Percentiles rank a stretch among this genome's conserved stretches.
phyloP scores from a whole-genome alignment of 2,329 filamentous ascomycete species.

The Cercospora berteroae region DNA sequence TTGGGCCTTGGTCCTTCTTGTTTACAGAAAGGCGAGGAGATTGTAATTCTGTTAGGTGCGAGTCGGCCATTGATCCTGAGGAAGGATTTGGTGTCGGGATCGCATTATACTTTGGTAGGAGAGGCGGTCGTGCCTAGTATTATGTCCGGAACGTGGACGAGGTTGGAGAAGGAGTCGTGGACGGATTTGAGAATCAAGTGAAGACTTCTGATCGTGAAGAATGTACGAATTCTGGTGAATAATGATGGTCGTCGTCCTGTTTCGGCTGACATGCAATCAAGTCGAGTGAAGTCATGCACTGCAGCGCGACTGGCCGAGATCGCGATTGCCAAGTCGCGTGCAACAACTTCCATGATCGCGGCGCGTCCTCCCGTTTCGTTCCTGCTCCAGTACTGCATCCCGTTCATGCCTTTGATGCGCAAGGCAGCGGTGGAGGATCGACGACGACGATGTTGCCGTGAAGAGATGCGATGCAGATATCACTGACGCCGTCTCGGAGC shows the following conservation, averaged over 20 bases:
- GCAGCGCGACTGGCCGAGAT: background rate
- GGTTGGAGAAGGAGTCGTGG: constrained; percentile 5
- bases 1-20: constrained; percentile 22
- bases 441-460: background rate
- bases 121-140: constrained; percentile 18
- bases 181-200: constrained; percentile 4
- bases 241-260: too few relatives aligned
- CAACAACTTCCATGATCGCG: background rate
- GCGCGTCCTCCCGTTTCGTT: background rate
- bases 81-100: background rate
- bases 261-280: too few relatives aligned
- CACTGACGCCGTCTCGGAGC: background rate
- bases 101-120: constrained; percentile 15
- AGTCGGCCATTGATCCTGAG: constrained; percentile 19
- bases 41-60: constrained; percentile 16
- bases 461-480: background rate
- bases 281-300: background rate
- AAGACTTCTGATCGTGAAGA: background rate
- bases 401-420: background rate
- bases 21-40: constrained; percentile 14
- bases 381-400: background rate
- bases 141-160: constrained; percentile 16
- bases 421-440: background rate
- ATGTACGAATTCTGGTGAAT: background rate
- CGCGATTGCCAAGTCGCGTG: background rate